These are phyloP conservation scores for Silene conica DNA, from an alignment of 148 eudicot genomes.

Conservation along the genomic window DNA sequence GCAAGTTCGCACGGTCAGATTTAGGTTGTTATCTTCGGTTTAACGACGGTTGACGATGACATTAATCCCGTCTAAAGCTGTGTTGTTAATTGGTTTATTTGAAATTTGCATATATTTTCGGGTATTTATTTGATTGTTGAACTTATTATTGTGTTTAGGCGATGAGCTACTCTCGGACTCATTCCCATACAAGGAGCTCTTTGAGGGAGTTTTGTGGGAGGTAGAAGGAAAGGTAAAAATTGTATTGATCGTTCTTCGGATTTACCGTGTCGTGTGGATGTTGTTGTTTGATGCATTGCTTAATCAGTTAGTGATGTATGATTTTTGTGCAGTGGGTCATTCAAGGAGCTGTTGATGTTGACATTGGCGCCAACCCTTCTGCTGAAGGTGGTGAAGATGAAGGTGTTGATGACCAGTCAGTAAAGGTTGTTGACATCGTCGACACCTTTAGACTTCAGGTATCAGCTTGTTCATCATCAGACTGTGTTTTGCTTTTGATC, in stretches of 20 bases:
- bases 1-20: neutral
- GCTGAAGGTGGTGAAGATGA: constrained; percentile 80
- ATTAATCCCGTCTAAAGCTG: neutral
- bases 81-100: neutral
- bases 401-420: constrained; percentile 46
- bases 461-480: too few species aligned
- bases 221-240: constrained; percentile 81
- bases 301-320: neutral
- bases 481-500: too few species aligned
- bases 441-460: constrained; percentile 53
- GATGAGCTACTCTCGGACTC: constrained; percentile 94
- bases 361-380: constrained; percentile 93
- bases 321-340: constrained; percentile 65
- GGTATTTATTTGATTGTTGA: neutral
- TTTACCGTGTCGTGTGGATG: neutral
- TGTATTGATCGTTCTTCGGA: neutral
- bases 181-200: constrained; percentile 65
- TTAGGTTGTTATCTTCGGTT: too few species aligned
- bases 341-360: constrained; percentile 59
- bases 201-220: constrained; percentile 78
- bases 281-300: neutral
- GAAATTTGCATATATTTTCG: neutral
- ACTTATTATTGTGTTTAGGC: constrained; percentile 31
- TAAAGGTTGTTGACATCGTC: constrained; percentile 47
- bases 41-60: neutral